Evolutionary conservation across 805 yeast genomes (phyloP), one percentile per base, ranked within the genome.

Genomic region (Saccharomycopsis sp.): DNA sequence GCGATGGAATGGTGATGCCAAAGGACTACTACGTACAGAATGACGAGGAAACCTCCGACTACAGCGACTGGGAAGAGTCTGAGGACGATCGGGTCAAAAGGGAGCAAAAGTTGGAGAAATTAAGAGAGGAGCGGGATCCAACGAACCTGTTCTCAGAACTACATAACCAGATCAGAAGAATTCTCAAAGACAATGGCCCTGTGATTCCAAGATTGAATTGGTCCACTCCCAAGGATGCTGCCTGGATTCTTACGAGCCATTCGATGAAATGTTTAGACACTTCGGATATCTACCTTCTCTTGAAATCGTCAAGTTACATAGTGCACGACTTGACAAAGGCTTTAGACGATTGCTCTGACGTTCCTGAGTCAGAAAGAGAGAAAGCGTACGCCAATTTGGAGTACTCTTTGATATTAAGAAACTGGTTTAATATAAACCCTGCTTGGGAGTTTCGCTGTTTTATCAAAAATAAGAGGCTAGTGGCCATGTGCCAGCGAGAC

Each of bases 191-290:
- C 50, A 73, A 79, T 52, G 86, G 87, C 0, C 72, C 81, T 1
- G 89, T 91, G 1, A 78, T 89, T 1, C 98, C 98, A 1, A 94
- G 94, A 67, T 73, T 92, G 64, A 94, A 94, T 74, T 94, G 99
- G 99, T 90, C 97, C 0, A 87, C 97, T 1, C 99, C 99, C 1
- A 85, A 84, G 67, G 99, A 94, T 71, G 89, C 98, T 1, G 80
- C 84, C 0, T 94, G 98, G 99, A 92, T 94, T 20, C 72, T 87
- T 65, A 79, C 94, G 1, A 83, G 87, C 34, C 88, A 89, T 65
- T 78, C 89, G 2, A 79, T 87, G 79, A 79, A 81, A 65, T 91
- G 98, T 66, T 75, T 72, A 15, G 79, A 78, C 34, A 82, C 86
- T 0, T 79, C 84, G 44, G 99, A 94, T 63, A 72, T 94, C 0